Evolutionary conservation across 1,284 basidiomycete genomes (phyloP).

Genomic region (Ganoderma resinaceum): DNA sequence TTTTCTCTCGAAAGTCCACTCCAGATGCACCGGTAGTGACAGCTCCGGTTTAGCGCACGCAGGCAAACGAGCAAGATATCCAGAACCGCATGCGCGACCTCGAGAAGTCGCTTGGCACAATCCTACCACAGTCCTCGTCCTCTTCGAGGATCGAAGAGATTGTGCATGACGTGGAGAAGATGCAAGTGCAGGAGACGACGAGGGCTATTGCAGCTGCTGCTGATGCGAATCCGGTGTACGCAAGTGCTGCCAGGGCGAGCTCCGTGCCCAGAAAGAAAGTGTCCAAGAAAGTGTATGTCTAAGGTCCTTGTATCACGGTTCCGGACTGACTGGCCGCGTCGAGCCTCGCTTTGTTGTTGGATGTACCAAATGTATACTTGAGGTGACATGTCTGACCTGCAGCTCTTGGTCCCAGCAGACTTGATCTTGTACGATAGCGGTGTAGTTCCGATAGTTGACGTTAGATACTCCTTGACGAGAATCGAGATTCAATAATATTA

Average conservation of each 20-base stretch:
- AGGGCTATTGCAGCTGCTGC: neutral
- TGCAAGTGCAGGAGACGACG: constrained; percentile 7
- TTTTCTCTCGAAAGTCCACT: neutral
- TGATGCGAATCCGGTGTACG: constrained; percentile 10
- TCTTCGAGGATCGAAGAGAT: constrained; percentile 11
- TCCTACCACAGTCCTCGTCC: constrained; percentile 7
- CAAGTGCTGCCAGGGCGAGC: neutral
- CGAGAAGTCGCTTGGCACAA: constrained; percentile 11
- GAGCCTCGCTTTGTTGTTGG: too few relatives aligned
- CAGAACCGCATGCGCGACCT: constrained; percentile 12
- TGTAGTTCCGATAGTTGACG: too few relatives aligned
- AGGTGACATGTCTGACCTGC: too few relatives aligned
- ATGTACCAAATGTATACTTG: too few relatives aligned
- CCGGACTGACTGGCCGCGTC: too few relatives aligned
- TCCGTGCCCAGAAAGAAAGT: neutral
- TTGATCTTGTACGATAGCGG: too few relatives aligned
- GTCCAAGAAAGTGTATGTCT: constrained; percentile 12
- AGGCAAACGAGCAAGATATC: constrained; percentile 15
- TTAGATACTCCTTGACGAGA: too few relatives aligned
- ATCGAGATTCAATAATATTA: too few relatives aligned
- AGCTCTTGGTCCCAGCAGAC: too few relatives aligned
- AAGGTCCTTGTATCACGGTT: neutral
- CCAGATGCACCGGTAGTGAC: neutral
- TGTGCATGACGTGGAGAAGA: constrained; percentile 9
- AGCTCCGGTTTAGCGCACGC: constrained; percentile 11